phyloP scores from a whole-genome alignment of 139 green algal genomes.

The Monoraphidium neglectum region DNA sequence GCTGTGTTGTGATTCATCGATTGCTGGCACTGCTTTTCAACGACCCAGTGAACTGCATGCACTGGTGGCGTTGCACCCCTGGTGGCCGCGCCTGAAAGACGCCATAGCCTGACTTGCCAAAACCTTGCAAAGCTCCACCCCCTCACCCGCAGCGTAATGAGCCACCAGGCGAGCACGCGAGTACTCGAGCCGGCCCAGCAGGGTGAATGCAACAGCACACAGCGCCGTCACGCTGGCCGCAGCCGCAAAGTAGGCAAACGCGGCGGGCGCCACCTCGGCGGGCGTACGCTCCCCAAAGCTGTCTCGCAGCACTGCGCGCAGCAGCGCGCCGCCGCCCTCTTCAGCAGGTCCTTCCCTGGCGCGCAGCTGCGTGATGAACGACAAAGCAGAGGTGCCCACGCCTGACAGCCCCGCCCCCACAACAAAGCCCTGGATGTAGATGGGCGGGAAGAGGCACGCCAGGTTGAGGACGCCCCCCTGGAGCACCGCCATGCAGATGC shows the following conservation, averaged over 20 bases:
- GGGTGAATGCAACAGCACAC: background rate
- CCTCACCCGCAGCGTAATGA: slow-evolving; percentile 22
- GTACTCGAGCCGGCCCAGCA: slow-evolving; percentile 30
- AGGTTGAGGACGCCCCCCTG: slow-evolving; percentile 41
- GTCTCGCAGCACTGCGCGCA: no score
- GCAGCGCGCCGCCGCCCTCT: background rate
- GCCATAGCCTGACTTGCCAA: no score
- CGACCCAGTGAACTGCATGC: no score
- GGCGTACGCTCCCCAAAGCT: slow-evolving; percentile 7
- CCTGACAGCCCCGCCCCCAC: slow-evolving; percentile 35
- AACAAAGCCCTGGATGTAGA: slow-evolving; percentile 39
- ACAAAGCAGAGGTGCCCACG: slow-evolving; percentile 25
- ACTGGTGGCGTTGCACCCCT: no score
- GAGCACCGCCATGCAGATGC: slow-evolving; percentile 36
- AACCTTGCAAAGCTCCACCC: background rate
- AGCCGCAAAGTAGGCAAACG: slow-evolving; percentile 34
- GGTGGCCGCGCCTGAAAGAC: no score
- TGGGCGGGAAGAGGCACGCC: slow-evolving; percentile 37
- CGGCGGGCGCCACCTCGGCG: slow-evolving; percentile 28
- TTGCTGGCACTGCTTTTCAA: no score
- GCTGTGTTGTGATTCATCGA: no score
- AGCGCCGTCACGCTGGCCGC: slow-evolving; percentile 20
- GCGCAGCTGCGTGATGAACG: slow-evolving; percentile 23
- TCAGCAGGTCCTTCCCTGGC: background rate
- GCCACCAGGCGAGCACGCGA: slow-evolving; percentile 13